Evolutionary conservation across 495 filamentous ascomycete genomes (phyloP).

Genomic region (Penicillium egyptiacum): DNA sequence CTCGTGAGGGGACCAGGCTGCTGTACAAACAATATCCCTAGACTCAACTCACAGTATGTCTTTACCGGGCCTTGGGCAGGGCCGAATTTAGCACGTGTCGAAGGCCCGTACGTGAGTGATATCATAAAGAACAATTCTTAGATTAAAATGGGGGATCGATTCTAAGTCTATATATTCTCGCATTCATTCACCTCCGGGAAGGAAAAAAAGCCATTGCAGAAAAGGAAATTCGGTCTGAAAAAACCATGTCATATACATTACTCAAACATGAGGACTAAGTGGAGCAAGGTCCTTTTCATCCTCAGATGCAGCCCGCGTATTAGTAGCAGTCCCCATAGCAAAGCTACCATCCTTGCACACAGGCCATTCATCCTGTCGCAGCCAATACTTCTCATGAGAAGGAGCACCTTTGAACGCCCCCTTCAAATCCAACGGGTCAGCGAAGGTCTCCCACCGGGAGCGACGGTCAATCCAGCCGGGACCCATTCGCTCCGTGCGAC

Average conservation of each 20-base stretch:
- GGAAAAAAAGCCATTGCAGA: neutral
- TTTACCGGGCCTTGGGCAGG: neutral
- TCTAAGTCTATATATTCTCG: neutral
- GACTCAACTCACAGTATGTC: neutral
- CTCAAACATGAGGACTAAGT: neutral
- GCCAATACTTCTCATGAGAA: constrained; percentile 37
- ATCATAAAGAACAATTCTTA: neutral
- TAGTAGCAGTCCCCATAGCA: constrained; percentile 31
- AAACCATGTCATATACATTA: neutral
- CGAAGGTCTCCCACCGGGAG: constrained; percentile 31
- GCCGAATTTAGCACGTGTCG: neutral
- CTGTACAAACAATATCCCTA: neutral
- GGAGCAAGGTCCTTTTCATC: neutral
- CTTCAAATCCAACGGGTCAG: constrained; percentile 37
- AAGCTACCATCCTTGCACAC: constrained; percentile 36
- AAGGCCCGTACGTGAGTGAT: neutral
- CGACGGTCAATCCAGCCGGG: constrained; percentile 41
- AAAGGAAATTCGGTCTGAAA: neutral
- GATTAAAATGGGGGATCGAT: neutral
- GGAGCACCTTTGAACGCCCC: constrained; percentile 28
- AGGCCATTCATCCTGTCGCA: constrained; percentile 28
- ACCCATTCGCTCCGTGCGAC: constrained; percentile 37
- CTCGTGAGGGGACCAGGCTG: neutral
- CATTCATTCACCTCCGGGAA: neutral
- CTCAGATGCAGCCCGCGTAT: neutral